A percentile compares a stretch with the other conserved stretches of the same genome.
Evolutionary conservation across 106 monocot genomes (phyloP).

Genomic region (Gastrodia elata): DNA sequence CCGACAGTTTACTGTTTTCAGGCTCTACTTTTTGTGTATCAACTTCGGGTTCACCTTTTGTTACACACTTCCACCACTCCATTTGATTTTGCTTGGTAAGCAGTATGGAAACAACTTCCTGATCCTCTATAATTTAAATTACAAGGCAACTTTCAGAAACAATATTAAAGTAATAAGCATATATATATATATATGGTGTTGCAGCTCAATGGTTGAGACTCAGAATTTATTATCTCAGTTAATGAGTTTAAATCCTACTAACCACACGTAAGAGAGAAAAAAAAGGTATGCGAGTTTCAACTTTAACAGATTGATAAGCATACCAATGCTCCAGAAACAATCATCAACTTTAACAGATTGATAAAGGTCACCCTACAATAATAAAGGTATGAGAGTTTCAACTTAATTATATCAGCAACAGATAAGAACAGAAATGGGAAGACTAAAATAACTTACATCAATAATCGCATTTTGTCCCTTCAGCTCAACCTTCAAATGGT

Average conservation of each 20-base stretch:
- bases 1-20: conserved; percentile 77
- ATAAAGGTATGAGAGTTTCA: neutral
- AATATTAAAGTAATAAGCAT: neutral
- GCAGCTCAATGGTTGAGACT: neutral
- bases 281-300: no score
- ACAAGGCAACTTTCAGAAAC: neutral
- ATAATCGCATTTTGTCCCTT: conserved; percentile 79
- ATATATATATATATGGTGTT: neutral
- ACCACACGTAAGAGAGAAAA: no score
- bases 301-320: no score
- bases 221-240: no score
- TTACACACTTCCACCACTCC: conserved; percentile 90
- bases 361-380: conserved; percentile 70
- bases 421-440: neutral
- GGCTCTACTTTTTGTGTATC: conserved; percentile 96
- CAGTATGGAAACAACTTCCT: conserved; percentile 52
- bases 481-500: conserved; percentile 80
- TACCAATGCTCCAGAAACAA: conserved; percentile 95
- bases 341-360: conserved; percentile 68
- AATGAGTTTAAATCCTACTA: no score
- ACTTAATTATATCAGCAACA: neutral
- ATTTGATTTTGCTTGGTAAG: conserved; percentile 93
- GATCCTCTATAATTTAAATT: conserved; percentile 56
- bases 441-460: conserved; percentile 52
- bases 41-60: conserved; percentile 84